A percentile compares a stretch with the other conserved stretches of the same genome.
Conservation (phyloP, 495 filamentous ascomycete genomes). For the Clavariopsis aquatica region DNA sequence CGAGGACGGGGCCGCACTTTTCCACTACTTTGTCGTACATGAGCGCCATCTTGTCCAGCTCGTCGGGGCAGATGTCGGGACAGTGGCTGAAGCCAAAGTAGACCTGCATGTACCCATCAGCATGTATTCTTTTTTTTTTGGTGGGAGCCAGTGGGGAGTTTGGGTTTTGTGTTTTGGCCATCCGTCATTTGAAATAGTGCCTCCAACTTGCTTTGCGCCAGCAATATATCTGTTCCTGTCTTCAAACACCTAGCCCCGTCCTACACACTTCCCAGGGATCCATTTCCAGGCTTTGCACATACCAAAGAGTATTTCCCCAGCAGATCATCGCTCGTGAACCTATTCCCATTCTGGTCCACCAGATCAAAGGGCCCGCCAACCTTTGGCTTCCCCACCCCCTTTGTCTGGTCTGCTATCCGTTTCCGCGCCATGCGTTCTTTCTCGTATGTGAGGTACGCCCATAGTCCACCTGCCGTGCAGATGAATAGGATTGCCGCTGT, state of each 20-base stretch:
- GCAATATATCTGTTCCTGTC: too few relatives aligned
- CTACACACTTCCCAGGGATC: too few relatives aligned
- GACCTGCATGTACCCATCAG: conserved; percentile 54
- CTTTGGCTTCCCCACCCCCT: conserved; percentile 89
- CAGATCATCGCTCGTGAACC: conserved; percentile 74
- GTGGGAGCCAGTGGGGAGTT: too few relatives aligned
- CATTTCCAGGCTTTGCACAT: conserved; percentile 16
- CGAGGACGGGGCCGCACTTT: conserved; percentile 53
- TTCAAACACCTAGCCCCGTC: too few relatives aligned
- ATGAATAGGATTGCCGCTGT: conserved; percentile 86
- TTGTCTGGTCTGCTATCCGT: conserved; percentile 82
- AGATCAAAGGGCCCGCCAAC: conserved; percentile 85
- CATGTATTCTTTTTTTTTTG: too few relatives aligned
- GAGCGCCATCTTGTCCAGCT: conserved; percentile 95
- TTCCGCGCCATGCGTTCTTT: conserved; percentile 85
- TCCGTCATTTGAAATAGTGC: not conserved
- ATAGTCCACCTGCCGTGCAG: conserved; percentile 69
- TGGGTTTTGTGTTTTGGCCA: too few relatives aligned
- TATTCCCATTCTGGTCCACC: conserved; percentile 75
- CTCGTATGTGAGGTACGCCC: conserved; percentile 86
- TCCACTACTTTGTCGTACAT: conserved; percentile 82
- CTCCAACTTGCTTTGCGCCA: too few relatives aligned
- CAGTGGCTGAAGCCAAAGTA: conserved; percentile 99
- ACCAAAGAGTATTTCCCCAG: conserved; percentile 80
- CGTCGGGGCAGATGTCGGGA: conserved; percentile 97